Evolutionary conservation across 805 yeast species (phyloP), one percentile per base, ranked within the genome.

Genomic region (Schizosaccharomyces cryophilus): DNA sequence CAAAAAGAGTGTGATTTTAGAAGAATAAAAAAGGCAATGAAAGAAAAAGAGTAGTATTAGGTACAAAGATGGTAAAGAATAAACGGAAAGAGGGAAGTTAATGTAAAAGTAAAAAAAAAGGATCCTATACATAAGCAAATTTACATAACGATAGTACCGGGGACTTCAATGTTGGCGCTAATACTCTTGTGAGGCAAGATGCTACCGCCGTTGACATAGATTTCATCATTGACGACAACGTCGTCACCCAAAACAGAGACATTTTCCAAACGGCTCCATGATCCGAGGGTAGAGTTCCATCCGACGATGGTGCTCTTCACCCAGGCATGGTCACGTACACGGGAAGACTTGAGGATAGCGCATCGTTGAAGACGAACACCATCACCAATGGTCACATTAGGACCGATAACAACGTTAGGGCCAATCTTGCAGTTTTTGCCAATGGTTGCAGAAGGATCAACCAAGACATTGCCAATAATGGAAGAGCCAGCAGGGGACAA

Each of bases 211-310:
- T 93, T 93, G 70, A 93, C 95, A 80, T 93, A 93, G 73, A 93
- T 81, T 80, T 90, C 99, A 73, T 93, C 96, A 79, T 90, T 87
- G 73, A 93, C 87, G 73, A 89, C 94, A 66, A 93, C 99, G 68
- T 93, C 99, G 74, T 93, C 99, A 78, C 98, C 99, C 70, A 93
- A 81, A 64, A 93, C 98, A 65, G 96, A 86, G 69, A 83, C 86
- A 78, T 95, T 95, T 77, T 93, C 97, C 66, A 93, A 81, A 80
- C 98, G 87, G 66, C 96, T 95, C 98, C 98, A 93, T 76, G 82
- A 83, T 74, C 98, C 98, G 70, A 93, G 90, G 69, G 87, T 86
- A 65, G 96, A 89, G 80, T 88, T 84, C 99, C 99, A 93, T 70
- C 99, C 99, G 67, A 93, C 95, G 74, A 93, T 93, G 70, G 98